A percentile compares a stretch with the other conserved stretches of the same genome.
These are phyloP conservation scores for Fusarium buharicum DNA, from an alignment of 2,329 filamentous ascomycete genomes.

Conservation along the genomic window DNA sequence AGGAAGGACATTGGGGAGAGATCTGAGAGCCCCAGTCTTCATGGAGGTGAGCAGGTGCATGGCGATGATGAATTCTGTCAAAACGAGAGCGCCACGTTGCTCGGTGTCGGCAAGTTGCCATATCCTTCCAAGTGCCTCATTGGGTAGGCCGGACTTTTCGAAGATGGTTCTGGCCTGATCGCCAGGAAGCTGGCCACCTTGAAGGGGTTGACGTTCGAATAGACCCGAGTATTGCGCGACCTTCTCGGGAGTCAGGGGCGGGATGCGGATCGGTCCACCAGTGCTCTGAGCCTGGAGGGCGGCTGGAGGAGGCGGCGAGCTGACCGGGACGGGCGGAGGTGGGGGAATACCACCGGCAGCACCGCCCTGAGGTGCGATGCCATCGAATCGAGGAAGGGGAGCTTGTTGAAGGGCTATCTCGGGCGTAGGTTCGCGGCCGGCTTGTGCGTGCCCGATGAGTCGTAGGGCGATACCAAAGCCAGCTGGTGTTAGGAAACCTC, in stretches of 20 bases:
- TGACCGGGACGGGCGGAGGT: constrained; percentile 50
- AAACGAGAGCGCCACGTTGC: constrained; percentile 85
- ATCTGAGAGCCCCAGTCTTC: constrained; percentile 83
- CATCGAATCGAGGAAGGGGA: constrained; percentile 93
- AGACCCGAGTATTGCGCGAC: constrained; percentile 87
- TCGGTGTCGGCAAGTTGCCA: constrained; percentile 96
- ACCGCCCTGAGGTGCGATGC: constrained; percentile 61
- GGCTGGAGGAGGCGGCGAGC: constrained; percentile 60
- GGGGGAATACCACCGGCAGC: constrained; percentile 55
- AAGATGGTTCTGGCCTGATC: constrained; percentile 94
- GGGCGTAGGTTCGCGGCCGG: constrained; percentile 80
- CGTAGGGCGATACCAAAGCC: constrained; percentile 94
- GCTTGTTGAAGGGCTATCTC: constrained; percentile 87
- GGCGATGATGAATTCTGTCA: constrained; percentile 95
- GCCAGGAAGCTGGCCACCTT: constrained; percentile 76
- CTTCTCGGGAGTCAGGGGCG: constrained; percentile 87
- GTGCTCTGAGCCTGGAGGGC: constrained; percentile 67
- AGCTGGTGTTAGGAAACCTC: constrained; percentile 88
- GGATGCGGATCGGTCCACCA: constrained; percentile 82
- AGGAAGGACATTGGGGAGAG: constrained; percentile 82
- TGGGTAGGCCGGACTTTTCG: constrained; percentile 88
- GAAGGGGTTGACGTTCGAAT: constrained; percentile 87
- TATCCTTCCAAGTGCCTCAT: constrained; percentile 91
- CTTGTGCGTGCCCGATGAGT: constrained; percentile 95
- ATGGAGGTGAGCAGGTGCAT: constrained; percentile 97